These are phyloP conservation scores for Didymella segeticola DNA, from an alignment of 2,329 filamentous ascomycete species.

Conservation along the genomic window DNA sequence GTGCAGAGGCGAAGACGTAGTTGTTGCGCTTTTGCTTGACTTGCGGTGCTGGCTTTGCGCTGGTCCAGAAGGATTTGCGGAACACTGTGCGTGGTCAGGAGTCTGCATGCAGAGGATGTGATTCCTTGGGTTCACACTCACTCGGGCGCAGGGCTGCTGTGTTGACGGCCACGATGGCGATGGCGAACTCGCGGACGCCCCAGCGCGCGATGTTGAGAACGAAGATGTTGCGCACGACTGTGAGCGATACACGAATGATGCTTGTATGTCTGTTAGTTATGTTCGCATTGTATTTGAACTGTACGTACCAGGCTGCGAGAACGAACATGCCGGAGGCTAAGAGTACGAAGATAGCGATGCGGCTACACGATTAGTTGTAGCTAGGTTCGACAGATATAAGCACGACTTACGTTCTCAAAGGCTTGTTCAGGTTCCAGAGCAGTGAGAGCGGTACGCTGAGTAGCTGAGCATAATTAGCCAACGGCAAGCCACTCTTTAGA, in stretches of 20 bases:
- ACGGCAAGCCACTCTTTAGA: not conserved
- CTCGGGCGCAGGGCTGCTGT: constrained; percentile 16
- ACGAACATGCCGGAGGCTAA: constrained; percentile 23
- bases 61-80: constrained; percentile 5
- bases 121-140: not conserved
- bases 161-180: constrained; percentile 23
- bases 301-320: constrained; percentile 14
- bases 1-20: constrained; percentile 1
- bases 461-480: not conserved
- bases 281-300: too few relatives aligned
- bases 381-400: too few relatives aligned
- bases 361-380: not conserved
- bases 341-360: constrained; percentile 14
- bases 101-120: not conserved
- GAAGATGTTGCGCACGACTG: constrained; percentile 16
- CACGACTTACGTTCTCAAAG: constrained; percentile 7
- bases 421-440: constrained; percentile 22
- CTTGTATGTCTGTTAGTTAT: not conserved
- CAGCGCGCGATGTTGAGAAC: constrained; percentile 23
- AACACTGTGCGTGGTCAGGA: constrained; percentile 8
- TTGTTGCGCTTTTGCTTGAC: not conserved
- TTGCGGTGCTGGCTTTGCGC: not conserved
- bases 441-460: constrained; percentile 20
- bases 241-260: constrained; percentile 20
- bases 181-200: constrained; percentile 21